Base-by-base conservation (phyloP, 2,329 filamentous ascomycete genomes). In the Byssochlamys sp. region DNA sequence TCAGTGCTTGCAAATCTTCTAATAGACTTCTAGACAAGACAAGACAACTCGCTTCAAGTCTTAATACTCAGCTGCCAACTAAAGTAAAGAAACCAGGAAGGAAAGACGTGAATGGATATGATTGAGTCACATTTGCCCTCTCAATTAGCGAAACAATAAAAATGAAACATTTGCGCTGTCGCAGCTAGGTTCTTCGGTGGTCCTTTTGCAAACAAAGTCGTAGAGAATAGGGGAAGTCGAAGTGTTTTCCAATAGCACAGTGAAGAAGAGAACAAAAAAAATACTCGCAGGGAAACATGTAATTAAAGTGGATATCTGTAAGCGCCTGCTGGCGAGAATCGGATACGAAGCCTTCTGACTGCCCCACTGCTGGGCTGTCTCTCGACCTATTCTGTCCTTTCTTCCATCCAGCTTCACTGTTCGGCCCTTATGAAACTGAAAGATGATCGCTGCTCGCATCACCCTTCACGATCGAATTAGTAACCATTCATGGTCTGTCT, bases 401-500 rank as follows among this genome's bases (percentile, higher is more conserved):
- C 60, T 55, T 65, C 60, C 61, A 57, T 55, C 52, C 57, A 57
- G 60, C 53, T 63, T 61, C 56, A 60, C 59, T 55, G 54, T 58
- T 54, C 58, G 59, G 61, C 50, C 55, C 55, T 54, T 57, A 35
- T 52, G 33, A 56, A 39, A 25, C 24, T 29, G 19, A n/a, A 31
- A 10, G 27, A 52, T 35, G 25, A 26, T 56, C 28, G 33, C 19
- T 14, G 24, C 48, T 12, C 24, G 49, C 10, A 51, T 51, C 24
- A 29, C 48, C 31, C 54, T 26, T 33, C 39, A 57, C 24, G 52
- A 12, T 52, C 39, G 26, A 64, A 61, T 72, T 91, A 96, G 82
- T 97, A 96, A 76, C 94, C 94, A 78, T 97, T 99, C 91, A 97
- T 95, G 66, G 91, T 95, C 86, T 94, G 90, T 74, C 94, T 86